Conservation (phyloP, 495 filamentous ascomycete species). For the Hypoxylon intermedium region DNA sequence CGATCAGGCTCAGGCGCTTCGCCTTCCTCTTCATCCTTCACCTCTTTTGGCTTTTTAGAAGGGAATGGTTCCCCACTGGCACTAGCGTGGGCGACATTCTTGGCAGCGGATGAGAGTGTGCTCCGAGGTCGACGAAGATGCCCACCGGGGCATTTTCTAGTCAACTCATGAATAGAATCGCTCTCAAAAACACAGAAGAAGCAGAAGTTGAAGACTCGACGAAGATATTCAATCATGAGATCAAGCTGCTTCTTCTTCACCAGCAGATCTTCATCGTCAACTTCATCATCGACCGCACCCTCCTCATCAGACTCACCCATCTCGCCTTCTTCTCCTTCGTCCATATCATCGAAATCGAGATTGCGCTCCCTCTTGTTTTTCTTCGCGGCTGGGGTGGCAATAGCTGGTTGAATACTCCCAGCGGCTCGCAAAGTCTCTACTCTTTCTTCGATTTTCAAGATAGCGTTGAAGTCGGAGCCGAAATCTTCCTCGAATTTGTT, state of each 20-base stretch:
- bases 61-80: slow-evolving; percentile 82
- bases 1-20: slow-evolving; percentile 66
- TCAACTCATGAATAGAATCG: slow-evolving; percentile 94
- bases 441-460: slow-evolving; percentile 79
- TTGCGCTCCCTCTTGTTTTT: slow-evolving; percentile 64
- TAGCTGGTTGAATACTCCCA: slow-evolving; percentile 75
- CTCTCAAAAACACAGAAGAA: slow-evolving; percentile 99
- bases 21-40: slow-evolving; percentile 70
- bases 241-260: slow-evolving; percentile 96
- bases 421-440: slow-evolving; percentile 79
- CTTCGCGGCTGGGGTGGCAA: slow-evolving; percentile 63
- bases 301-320: slow-evolving; percentile 71
- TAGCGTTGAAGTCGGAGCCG: slow-evolving; percentile 72
- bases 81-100: slow-evolving; percentile 83
- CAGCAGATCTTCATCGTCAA: slow-evolving; percentile 86
- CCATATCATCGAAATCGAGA: slow-evolving; percentile 72
- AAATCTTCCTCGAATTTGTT: slow-evolving; percentile 82
- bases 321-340: slow-evolving; percentile 75
- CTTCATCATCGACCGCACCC: slow-evolving; percentile 80
- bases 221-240: slow-evolving; percentile 93
- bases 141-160: slow-evolving; percentile 93
- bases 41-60: slow-evolving; percentile 72
- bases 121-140: slow-evolving; percentile 90
- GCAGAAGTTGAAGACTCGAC: slow-evolving; percentile 96
- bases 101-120: slow-evolving; percentile 80